Percentiles rank a stretch among this genome's conserved stretches.
phyloP scores from a whole-genome alignment of 2,329 filamentous ascomycete genomes.

The Didymosphaeria variabile region DNA sequence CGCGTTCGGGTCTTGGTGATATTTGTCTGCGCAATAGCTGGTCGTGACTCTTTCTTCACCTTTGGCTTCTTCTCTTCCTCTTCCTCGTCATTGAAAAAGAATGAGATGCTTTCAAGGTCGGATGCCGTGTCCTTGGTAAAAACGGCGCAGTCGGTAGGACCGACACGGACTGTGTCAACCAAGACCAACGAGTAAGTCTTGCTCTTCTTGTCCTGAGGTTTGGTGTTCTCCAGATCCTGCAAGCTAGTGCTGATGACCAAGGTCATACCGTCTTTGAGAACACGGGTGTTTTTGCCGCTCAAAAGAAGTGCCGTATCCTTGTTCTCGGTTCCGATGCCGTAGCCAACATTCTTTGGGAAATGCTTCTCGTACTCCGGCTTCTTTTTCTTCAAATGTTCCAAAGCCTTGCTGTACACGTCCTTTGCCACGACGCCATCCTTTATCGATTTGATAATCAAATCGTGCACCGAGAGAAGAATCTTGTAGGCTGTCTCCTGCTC shows the following conservation, averaged over 20 bases:
- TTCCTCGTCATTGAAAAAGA: conserved; percentile 98
- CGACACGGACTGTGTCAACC: conserved; percentile 92
- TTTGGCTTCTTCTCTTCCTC: conserved; percentile 85
- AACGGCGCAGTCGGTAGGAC: conserved; percentile 77
- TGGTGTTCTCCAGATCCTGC: conserved; percentile 85
- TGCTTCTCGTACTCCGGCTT: conserved; percentile 96
- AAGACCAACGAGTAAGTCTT: conserved; percentile 89
- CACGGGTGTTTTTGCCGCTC: conserved; percentile 84
- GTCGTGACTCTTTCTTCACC: conserved; percentile 80
- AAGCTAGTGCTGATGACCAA: conserved; percentile 90
- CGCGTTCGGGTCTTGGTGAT: conserved; percentile 93
- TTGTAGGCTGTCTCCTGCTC: conserved; percentile 95
- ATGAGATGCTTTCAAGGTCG: conserved; percentile 92
- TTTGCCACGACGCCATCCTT: conserved; percentile 86
- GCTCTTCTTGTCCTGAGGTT: conserved; percentile 88
- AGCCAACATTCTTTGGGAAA: conserved; percentile 91
- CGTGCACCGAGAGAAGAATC: conserved; percentile 83
- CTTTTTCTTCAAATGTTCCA: conserved; percentile 82
- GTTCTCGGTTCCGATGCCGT: conserved; percentile 91
- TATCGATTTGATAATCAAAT: conserved; percentile 88
- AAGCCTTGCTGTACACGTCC: conserved; percentile 90
- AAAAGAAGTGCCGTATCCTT: conserved; percentile 84
- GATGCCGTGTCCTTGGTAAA: conserved; percentile 94
- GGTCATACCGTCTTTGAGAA: conserved; percentile 96
- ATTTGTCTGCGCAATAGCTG: conserved; percentile 91